Evolutionary conservation across 805 yeast genomes (phyloP).

Genomic region (Schwanniomyces vanrijiae): DNA sequence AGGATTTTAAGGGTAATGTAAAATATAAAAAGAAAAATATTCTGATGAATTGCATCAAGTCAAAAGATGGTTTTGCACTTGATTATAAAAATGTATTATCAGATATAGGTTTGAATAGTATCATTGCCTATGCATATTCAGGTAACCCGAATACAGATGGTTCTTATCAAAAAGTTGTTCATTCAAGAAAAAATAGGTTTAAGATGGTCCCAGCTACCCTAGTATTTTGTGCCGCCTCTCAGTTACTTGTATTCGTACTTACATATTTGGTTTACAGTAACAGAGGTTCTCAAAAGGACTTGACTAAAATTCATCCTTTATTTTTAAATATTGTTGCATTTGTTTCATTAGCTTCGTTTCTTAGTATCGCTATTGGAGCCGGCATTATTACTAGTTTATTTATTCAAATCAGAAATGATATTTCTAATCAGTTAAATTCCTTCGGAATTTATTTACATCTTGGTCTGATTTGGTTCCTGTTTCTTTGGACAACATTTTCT

Average conservation of each 20-base stretch:
- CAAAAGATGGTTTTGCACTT: slow-evolving; percentile 28
- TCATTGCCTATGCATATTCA: slow-evolving; percentile 49
- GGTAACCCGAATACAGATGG: slow-evolving; percentile 9
- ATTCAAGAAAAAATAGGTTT: slow-evolving; percentile 15
- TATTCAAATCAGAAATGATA: slow-evolving; percentile 20
- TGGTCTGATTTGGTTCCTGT: slow-evolving; percentile 42
- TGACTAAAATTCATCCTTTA: slow-evolving; percentile 27
- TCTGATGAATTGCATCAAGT: slow-evolving; percentile 21
- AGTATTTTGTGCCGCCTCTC: slow-evolving; percentile 25
- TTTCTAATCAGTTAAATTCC: slow-evolving; percentile 31
- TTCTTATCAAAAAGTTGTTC: slow-evolving; percentile 8
- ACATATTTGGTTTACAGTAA: slow-evolving; percentile 37
- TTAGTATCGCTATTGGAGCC: slow-evolving; percentile 30
- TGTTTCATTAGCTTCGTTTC: slow-evolving; percentile 33
- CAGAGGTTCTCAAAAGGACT: slow-evolving; percentile 33
- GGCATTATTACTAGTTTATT: slow-evolving; percentile 28
- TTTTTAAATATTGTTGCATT: slow-evolving; percentile 37
- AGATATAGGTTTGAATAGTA: slow-evolving; percentile 40
- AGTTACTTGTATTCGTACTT: slow-evolving; percentile 25
- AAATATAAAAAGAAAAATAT: slow-evolving; percentile 14
- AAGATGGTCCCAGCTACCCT: slow-evolving; percentile 28
- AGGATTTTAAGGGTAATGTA: slow-evolving; percentile 12
- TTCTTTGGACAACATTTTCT: slow-evolving; percentile 38
- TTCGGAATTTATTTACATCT: slow-evolving; percentile 48
- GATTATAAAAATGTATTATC: slow-evolving; percentile 46